phyloP scores from a whole-genome alignment of 2,329 filamentous ascomycete species.

The Alternaria angustiovoidea region DNA sequence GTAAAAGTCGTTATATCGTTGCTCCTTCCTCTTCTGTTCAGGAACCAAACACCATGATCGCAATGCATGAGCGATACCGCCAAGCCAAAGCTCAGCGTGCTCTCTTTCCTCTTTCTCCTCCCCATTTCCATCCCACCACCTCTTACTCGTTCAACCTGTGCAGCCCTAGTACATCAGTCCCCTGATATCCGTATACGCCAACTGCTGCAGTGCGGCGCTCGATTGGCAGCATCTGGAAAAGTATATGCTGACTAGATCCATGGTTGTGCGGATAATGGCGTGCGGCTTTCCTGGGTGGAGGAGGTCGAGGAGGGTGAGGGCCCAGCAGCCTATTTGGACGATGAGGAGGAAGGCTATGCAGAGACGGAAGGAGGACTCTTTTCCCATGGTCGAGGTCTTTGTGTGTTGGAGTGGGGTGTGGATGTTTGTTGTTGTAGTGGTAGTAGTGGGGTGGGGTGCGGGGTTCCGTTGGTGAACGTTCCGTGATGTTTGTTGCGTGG shows the following conservation, averaged over 20 bases:
- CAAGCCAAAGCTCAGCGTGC: too few species aligned
- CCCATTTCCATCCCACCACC: neutral
- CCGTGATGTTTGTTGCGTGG: neutral
- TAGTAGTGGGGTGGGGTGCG: neutral
- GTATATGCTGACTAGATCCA: conserved; percentile 21
- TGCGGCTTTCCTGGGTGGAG: conserved; percentile 40
- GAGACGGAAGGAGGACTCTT: conserved; percentile 38
- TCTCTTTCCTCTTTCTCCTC: fast-evolving
- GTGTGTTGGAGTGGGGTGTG: neutral
- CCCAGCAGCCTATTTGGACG: conserved; percentile 44
- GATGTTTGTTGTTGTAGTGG: neutral
- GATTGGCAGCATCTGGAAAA: conserved; percentile 18
- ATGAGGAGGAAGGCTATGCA: conserved; percentile 42
- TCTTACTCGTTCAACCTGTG: neutral
- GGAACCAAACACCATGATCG: too few species aligned
- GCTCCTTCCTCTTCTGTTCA: neutral
- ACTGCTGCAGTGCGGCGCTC: conserved; percentile 20
- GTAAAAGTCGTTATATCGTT: neutral
- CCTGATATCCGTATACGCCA: conserved; percentile 27
- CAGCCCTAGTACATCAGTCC: conserved; percentile 9
- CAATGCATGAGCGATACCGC: too few species aligned
- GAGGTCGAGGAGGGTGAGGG: conserved; percentile 42
- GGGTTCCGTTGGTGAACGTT: neutral
- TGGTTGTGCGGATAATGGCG: conserved; percentile 30
- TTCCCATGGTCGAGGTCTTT: conserved; percentile 29